Evolutionary conservation across 1,284 basidiomycete species (phyloP).

Genomic region (Abortiporus biennis): DNA sequence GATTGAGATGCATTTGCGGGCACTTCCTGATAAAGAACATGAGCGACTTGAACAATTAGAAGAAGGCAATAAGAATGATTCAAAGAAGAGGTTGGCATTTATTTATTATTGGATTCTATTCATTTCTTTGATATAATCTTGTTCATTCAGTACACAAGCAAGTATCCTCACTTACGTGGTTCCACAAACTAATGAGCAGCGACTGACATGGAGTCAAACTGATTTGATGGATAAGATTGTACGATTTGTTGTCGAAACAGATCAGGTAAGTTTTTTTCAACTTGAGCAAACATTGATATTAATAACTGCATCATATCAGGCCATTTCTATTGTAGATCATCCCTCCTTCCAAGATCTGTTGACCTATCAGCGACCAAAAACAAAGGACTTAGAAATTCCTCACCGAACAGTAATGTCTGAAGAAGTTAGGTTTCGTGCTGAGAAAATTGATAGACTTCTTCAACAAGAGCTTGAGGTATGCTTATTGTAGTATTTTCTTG

Average conservation of each 20-base stretch:
- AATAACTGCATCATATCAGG: background rate
- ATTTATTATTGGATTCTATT: background rate
- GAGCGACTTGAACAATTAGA: background rate
- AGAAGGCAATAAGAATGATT: no score
- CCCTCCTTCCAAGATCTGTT: background rate
- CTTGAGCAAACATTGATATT: no score
- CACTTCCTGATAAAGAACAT: background rate
- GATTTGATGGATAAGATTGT: no score
- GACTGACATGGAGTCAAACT: no score
- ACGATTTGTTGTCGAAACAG: no score
- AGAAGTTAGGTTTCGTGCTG: background rate
- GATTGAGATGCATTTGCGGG: background rate
- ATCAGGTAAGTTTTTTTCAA: no score
- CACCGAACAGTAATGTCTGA: background rate
- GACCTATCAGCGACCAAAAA: background rate
- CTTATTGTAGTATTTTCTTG: no score
- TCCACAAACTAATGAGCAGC: no score
- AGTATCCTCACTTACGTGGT: background rate
- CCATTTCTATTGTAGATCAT: background rate
- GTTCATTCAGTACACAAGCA: background rate
- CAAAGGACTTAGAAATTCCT: background rate
- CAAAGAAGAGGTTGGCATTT: background rate
- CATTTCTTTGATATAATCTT: background rate
- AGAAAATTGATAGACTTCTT: no score
- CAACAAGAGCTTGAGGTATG: no score